phyloP scores from a whole-genome alignment of 2,329 filamentous ascomycete species.

The Trichoderma koningii region DNA sequence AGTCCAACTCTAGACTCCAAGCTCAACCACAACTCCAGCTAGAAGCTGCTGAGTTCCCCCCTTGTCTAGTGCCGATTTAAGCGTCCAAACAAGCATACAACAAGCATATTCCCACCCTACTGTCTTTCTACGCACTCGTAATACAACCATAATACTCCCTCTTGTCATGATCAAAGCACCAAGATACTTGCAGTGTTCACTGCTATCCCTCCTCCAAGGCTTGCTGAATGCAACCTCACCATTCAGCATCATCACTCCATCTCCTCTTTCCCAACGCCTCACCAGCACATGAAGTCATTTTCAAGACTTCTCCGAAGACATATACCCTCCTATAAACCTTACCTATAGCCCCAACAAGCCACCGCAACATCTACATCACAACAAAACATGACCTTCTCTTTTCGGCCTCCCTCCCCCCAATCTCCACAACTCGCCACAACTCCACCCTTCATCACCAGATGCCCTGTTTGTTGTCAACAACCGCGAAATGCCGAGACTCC shows the following conservation, averaged over 20 bases:
- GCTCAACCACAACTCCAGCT: neutral
- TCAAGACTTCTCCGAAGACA: too few species aligned
- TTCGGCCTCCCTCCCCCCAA: neutral
- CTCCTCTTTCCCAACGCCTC: too few species aligned
- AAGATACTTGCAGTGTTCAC: too few species aligned
- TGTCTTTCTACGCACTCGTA: neutral
- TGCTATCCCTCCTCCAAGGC: too few species aligned
- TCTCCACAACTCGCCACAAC: neutral
- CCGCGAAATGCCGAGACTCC: conserved; percentile 15
- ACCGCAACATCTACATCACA: neutral
- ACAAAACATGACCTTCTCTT: neutral
- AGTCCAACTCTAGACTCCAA: neutral
- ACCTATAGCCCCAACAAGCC: neutral
- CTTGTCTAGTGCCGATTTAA: conserved; percentile 13
- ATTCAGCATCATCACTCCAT: too few species aligned
- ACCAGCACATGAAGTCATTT: too few species aligned
- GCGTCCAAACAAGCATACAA: conserved; percentile 24
- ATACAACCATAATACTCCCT: neutral
- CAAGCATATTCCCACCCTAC: neutral
- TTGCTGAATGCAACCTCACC: too few species aligned
- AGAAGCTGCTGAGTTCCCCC: neutral
- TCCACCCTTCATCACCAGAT: neutral
- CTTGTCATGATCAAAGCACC: too few species aligned
- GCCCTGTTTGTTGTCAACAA: neutral
- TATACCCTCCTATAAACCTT: too few species aligned